phyloP scores from a whole-genome alignment of 176 grass and related monocot species.

The Secale cereale region DNA sequence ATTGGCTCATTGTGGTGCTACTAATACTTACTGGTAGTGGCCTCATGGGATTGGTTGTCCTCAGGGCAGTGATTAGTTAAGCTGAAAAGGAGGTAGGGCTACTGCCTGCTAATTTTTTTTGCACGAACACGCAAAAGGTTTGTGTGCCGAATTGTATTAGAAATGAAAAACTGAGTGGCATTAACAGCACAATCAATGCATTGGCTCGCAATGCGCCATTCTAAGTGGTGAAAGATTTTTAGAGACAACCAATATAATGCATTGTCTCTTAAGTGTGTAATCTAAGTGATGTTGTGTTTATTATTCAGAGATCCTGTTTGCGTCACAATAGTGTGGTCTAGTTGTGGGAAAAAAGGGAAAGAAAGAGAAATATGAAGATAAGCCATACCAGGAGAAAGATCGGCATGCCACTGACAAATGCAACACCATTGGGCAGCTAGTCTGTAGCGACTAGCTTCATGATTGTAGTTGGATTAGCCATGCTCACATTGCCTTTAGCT shows the following conservation, averaged over 20 bases:
- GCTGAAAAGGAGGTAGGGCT: constrained; percentile 20
- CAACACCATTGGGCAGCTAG: background rate
- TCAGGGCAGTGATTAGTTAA: no score
- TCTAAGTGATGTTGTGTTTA: background rate
- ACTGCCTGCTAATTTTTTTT: constrained; percentile 18
- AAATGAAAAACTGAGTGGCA: no score
- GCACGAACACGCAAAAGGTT: constrained; percentile 28
- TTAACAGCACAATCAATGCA: background rate
- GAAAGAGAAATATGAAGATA: no score
- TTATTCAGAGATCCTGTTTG: background rate
- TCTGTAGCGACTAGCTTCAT: constrained; percentile 1
- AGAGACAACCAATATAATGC: background rate
- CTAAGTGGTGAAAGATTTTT: background rate
- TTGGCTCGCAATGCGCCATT: background rate
- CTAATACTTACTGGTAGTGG: no score
- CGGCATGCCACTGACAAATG: constrained; percentile 1
- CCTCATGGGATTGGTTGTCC: no score
- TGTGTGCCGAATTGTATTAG: constrained; percentile 3
- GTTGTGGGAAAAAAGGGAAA: no score
- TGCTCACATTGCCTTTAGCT: constrained; percentile 9
- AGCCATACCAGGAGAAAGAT: background rate
- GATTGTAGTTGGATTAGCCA: background rate
- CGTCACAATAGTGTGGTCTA: background rate
- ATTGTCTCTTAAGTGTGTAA: background rate
- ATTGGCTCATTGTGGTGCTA: no score